phyloP scores from a whole-genome alignment of 805 yeast species.

The Metschnikowia henanensis region DNA sequence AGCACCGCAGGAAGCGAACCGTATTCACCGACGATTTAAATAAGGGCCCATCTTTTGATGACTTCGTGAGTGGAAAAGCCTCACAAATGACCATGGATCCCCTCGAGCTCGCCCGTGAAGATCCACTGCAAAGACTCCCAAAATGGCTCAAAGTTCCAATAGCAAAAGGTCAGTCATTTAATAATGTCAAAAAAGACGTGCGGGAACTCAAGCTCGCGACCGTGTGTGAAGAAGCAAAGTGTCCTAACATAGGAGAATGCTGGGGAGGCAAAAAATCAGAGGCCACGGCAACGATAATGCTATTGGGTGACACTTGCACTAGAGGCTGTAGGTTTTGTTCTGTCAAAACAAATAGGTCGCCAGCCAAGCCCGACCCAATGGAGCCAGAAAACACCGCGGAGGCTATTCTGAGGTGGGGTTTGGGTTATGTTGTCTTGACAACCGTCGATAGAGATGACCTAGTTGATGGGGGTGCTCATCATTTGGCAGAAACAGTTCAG shows the following conservation, averaged over 20 bases:
- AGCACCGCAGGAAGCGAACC: slow-evolving; percentile 51
- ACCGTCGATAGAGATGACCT: slow-evolving; percentile 98
- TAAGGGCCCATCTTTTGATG: slow-evolving; percentile 92
- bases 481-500: slow-evolving; percentile 83
- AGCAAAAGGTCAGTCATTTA: slow-evolving; percentile 90
- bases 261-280: slow-evolving; percentile 97
- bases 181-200: slow-evolving; percentile 79
- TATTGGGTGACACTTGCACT: slow-evolving; percentile 98
- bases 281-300: slow-evolving; percentile 97
- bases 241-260: slow-evolving; percentile 99
- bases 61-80: slow-evolving; percentile 83
- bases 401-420: slow-evolving; percentile 96
- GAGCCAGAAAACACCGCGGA: slow-evolving; percentile 99
- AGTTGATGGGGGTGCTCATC: slow-evolving; percentile 89
- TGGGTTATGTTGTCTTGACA: slow-evolving; percentile 95
- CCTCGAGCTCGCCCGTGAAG: slow-evolving; percentile 67
- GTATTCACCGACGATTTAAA: slow-evolving; percentile 68
- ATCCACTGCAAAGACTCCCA: slow-evolving; percentile 75
- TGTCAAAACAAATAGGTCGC: slow-evolving; percentile 87
- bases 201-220: slow-evolving; percentile 88
- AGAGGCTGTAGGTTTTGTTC: slow-evolving; percentile 99
- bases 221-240: slow-evolving; percentile 97
- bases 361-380: slow-evolving; percentile 87
- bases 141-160: slow-evolving; percentile 94
- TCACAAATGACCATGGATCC: slow-evolving; percentile 70